Evolutionary conservation across 805 yeast genomes (phyloP), one percentile per base, ranked within the genome.

Genomic region (Starmerella khaoyaiensis): DNA sequence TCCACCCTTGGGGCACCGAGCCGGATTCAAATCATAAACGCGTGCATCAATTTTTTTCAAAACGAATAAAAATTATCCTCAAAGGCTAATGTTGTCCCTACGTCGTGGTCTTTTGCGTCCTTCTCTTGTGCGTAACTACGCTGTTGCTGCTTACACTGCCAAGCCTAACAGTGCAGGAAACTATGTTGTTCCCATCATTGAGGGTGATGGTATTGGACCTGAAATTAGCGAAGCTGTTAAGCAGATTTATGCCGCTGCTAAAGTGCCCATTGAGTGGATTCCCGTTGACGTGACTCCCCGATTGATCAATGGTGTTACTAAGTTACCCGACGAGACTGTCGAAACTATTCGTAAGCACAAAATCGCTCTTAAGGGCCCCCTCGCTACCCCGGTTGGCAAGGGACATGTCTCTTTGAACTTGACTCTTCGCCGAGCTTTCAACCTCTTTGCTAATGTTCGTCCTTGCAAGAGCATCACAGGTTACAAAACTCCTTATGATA

Each of bases 321-420:
- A 95, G 41, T 75, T 90, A 53, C 97, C 97, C 48, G 76, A 77
- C 51, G 77, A 75, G 29, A 96, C 97, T 42, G 82, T 90, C 46
- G 84, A 80, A 53, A 80, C 93, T 31, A 86, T 90, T 65, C 82
- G 83, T 71, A 78, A 72, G 64, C 82, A 87, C 70, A 71, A 77
- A 65, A 87, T 90, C 46, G 99, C 97, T 38, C 72, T 90, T 58
- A 90, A 90, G 69, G 99, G 99, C 51, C 97, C 97, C 21, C 69
- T 90, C 56, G 97, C 96, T 39, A 90, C 99, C 28, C 99, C 99
- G 40, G 86, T 87, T 47, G 98, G 96, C 55, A 87, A 87, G 67
- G 98, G 98, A 59, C 97, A 90, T 70, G 83, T 83, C 57, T 86
- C 97, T 31, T 74, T 90, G 72, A 90, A 90, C 72, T 71, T 90